Conservation (phyloP, 139 green algal species). For the Ostreobium quekettii region DNA sequence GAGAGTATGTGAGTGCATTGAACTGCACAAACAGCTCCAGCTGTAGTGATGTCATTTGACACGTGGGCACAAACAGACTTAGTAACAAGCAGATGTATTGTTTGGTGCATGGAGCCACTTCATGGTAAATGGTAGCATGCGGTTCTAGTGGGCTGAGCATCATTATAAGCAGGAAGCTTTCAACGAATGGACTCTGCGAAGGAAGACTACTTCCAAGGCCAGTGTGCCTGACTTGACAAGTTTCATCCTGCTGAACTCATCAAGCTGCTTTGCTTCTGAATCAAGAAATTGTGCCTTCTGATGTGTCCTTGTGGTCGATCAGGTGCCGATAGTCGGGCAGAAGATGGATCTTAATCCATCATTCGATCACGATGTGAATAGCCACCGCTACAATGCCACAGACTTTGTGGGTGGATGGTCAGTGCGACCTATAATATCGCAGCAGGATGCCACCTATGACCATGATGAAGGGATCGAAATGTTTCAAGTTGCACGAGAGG, state of each 20-base stretch:
- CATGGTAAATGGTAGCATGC: too few relatives aligned
- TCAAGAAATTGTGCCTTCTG: background rate
- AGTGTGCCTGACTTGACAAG: background rate
- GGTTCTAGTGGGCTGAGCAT: too few relatives aligned
- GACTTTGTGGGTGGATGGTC: conserved; percentile 15
- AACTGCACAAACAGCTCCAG: too few relatives aligned
- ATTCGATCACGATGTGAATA: conserved; percentile 15
- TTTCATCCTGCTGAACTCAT: background rate
- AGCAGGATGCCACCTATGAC: background rate
- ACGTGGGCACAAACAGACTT: too few relatives aligned
- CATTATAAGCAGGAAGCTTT: background rate
- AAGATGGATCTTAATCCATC: conserved; percentile 13
- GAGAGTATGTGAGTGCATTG: too few relatives aligned
- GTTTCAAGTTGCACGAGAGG: conserved; percentile 15
- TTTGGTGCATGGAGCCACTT: too few relatives aligned
- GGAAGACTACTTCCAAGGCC: background rate
- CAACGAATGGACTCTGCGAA: background rate
- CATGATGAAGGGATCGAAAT: conserved; percentile 18
- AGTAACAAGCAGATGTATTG: too few relatives aligned
- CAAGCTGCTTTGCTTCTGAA: background rate
- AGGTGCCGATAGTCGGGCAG: conserved; percentile 7
- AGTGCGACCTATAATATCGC: conserved; percentile 10
- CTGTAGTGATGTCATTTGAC: too few relatives aligned
- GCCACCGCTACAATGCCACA: conserved; percentile 4
- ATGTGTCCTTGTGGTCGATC: background rate